A percentile compares a stretch with the other conserved stretches of the same genome.
Evolutionary conservation across 1,139 yeast species (phyloP).

Genomic region (Pichia sp.): DNA sequence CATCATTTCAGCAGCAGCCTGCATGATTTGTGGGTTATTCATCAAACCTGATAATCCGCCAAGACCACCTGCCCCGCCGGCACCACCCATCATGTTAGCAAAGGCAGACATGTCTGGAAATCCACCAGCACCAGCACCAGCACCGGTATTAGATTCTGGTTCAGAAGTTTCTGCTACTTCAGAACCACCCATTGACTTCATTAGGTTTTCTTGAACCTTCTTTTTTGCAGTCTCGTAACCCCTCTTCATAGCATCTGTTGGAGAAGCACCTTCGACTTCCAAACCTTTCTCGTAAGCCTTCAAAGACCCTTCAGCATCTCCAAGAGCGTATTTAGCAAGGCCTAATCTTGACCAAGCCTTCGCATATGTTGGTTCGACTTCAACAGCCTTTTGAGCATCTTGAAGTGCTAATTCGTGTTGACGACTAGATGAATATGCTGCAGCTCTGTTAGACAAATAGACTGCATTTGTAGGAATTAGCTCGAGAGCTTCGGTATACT

Average conservation of each 20-base stretch:
- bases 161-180: constrained; percentile 26
- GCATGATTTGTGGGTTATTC: constrained; percentile 86
- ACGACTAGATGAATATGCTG: constrained; percentile 79
- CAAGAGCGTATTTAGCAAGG: constrained; percentile 82
- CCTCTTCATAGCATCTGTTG: constrained; percentile 84
- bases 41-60: constrained; percentile 64
- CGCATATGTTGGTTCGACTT: constrained; percentile 69
- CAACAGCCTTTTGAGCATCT: constrained; percentile 79
- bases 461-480: constrained; percentile 69
- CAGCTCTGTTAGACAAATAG: constrained; percentile 90
- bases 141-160: constrained; percentile 23
- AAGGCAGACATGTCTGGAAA: constrained; percentile 66
- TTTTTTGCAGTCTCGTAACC: constrained; percentile 91
- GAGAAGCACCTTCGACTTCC: constrained; percentile 76
- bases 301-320: constrained; percentile 81
- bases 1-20: constrained; percentile 93
- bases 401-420: constrained; percentile 70
- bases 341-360: constrained; percentile 96
- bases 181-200: constrained; percentile 31
- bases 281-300: constrained; percentile 86
- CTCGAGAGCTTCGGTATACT: constrained; percentile 77
- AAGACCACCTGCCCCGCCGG: constrained; percentile 39
- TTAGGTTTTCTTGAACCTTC: constrained; percentile 70
- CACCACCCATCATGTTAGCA: constrained; percentile 51
- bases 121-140: constrained; percentile 36